Base-by-base conservation (phyloP, 441 rosid species). In the Pelargonium australe region DNA sequence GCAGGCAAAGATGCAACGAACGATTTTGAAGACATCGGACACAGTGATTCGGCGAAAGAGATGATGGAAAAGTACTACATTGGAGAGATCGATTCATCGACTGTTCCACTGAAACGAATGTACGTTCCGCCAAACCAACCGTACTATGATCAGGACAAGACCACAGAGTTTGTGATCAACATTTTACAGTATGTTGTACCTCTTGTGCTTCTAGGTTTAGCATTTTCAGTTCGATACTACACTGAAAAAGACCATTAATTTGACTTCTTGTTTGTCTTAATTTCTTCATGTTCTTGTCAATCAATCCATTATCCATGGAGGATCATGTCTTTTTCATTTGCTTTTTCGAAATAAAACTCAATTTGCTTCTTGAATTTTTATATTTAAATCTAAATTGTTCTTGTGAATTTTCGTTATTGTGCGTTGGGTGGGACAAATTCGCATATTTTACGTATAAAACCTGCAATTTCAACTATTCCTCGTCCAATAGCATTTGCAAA, bases 11-110 rank as follows among this genome's bases (percentile, higher is more conserved):
- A 93, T 77, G 97, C 91, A 11, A 89, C 96, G 1, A 84, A 87
- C 60, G 98, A 93, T 62, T 93, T 91, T 69, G 98, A 91, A 81
- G 97, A 94, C 51, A 88, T 87, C 0, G 98, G 98, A 12, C 97
- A 94, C 86, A 94, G 98, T 44, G 96, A 94, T 62, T 55, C 84
- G 0, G 98, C 98, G 1, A 80, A 96, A 72, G 97, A 87, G 5
- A 86, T 86, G 87, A 81, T 93, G 96, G 78, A 65, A 0, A 76
- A 88, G 66, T 91, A 89, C 73, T 85, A 63, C 81, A 86, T 94
- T 7, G 98, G 97, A 1, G 89, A 85, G 74, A 83, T 89, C 1
- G 93, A 93, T 72, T 53, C 80, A 23, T 78, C 89, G 10, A 85
- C 78, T 1, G 79, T 89, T 65, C 96, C 92, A 0, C 51, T 64